Evolutionary conservation across 2,329 filamentous ascomycete species (phyloP).

Genomic region (Colletotrichum falcatum): DNA sequence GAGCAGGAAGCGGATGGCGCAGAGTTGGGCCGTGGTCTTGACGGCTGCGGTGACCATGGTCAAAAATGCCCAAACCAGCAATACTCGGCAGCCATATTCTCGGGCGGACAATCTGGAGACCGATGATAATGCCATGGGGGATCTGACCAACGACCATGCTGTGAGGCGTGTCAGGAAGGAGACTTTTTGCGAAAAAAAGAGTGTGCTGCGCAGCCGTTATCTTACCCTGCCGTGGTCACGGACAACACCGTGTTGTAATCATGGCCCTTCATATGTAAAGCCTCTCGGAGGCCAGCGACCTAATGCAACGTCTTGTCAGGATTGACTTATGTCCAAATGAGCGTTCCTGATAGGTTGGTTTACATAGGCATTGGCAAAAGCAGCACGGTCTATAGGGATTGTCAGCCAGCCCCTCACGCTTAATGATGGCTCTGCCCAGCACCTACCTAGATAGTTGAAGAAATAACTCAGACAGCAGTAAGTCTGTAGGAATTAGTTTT

Average conservation of each 20-base stretch:
- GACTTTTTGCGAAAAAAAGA: accelerated
- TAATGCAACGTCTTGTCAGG: not conserved
- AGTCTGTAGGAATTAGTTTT: slow-evolving; percentile 42
- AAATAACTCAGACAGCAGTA: slow-evolving; percentile 52
- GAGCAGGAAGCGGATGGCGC: slow-evolving; percentile 55
- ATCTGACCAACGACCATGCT: slow-evolving; percentile 55
- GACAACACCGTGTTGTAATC: slow-evolving; percentile 74
- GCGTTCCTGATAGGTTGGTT: not conserved
- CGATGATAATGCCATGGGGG: slow-evolving; percentile 57
- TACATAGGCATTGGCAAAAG: slow-evolving; percentile 41
- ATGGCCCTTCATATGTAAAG: slow-evolving; percentile 65
- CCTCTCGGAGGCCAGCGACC: slow-evolving; percentile 67
- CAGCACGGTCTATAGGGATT: slow-evolving; percentile 29
- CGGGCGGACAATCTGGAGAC: slow-evolving; percentile 58
- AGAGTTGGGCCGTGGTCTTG: slow-evolving; percentile 48
- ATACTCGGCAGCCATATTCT: slow-evolving; percentile 62
- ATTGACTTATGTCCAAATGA: accelerated
- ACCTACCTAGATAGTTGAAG: slow-evolving; percentile 54
- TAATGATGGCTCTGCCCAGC: too few relatives aligned
- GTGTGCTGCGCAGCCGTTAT: accelerated
- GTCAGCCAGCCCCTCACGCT: not conserved
- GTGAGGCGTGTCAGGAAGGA: not conserved
- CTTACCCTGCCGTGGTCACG: slow-evolving; percentile 46
- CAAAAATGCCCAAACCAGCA: slow-evolving; percentile 57
- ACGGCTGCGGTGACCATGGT: slow-evolving; percentile 44